phyloP scores from a whole-genome alignment of 805 yeast genomes.

The Saturnispora mendoncae region DNA sequence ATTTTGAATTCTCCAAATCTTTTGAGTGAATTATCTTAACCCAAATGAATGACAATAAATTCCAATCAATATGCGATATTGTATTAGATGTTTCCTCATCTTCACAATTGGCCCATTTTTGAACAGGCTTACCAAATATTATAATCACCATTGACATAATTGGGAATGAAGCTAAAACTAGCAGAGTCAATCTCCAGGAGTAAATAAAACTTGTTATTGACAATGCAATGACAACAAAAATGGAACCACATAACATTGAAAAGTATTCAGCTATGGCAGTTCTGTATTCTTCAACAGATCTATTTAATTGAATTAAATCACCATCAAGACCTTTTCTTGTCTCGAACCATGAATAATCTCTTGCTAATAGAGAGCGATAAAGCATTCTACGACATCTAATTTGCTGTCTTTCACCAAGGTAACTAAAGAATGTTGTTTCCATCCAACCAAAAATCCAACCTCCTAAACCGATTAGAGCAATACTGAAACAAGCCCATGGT shows the following conservation, averaged over 20 bases:
- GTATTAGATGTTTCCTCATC: constrained; percentile 48
- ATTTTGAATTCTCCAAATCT: constrained; percentile 37
- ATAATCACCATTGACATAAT: constrained; percentile 43
- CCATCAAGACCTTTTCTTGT: constrained; percentile 50
- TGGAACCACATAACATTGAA: constrained; percentile 46
- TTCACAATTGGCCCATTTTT: constrained; percentile 42
- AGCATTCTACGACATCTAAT: constrained; percentile 42
- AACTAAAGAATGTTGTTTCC: constrained; percentile 54
- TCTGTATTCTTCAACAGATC: constrained; percentile 69
- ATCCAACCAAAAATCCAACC: constrained; percentile 40
- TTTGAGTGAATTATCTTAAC: constrained; percentile 58
- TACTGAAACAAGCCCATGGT: constrained; percentile 27
- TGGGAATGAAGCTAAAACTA: constrained; percentile 71
- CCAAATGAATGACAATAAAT: constrained; percentile 47
- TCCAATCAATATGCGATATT: constrained; percentile 63
- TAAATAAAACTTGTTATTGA: constrained; percentile 59
- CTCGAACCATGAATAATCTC: constrained; percentile 58
- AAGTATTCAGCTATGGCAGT: constrained; percentile 59
- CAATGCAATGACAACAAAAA: constrained; percentile 45
- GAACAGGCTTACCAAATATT: constrained; percentile 43
- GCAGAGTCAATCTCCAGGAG: constrained; percentile 79
- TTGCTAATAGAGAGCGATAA: constrained; percentile 36
- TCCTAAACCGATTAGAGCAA: constrained; percentile 40
- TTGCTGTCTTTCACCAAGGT: constrained; percentile 65
- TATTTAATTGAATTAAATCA: constrained; percentile 50